Evolutionary conservation across 192 early-diverging fungal species (phyloP).

Genomic region (Coemansia aciculifera): DNA sequence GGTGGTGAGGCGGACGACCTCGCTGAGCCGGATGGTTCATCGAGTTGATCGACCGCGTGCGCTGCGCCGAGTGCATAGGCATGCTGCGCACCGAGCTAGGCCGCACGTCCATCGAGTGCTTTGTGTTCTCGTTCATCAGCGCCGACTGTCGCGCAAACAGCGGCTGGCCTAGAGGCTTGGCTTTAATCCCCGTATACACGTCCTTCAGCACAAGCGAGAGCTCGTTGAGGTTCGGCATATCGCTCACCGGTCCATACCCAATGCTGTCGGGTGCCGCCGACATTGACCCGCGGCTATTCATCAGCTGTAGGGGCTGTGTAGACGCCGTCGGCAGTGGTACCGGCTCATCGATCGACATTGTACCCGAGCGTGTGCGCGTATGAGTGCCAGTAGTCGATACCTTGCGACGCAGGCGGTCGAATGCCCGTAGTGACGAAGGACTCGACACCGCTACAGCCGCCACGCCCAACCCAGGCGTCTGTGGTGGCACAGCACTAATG

Average conservation of each 20-base stretch:
- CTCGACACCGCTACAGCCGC: slow-evolving; percentile 22
- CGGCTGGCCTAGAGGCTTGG: slow-evolving; percentile 55
- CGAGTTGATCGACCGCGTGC: slow-evolving; percentile 48
- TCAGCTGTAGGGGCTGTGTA: background rate
- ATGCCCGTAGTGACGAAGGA: slow-evolving; percentile 48
- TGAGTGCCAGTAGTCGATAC: slow-evolving; percentile 51
- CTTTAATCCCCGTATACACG: slow-evolving; percentile 54
- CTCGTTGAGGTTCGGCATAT: slow-evolving; percentile 42
- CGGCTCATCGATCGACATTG: slow-evolving; percentile 44
- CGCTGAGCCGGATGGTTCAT: slow-evolving; percentile 19
- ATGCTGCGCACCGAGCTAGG: slow-evolving; percentile 55
- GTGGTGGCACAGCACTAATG: background rate
- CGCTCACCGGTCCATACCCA: background rate
- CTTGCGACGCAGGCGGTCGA: slow-evolving; percentile 54
- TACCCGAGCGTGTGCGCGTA: slow-evolving; percentile 40
- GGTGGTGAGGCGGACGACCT: slow-evolving; percentile 31
- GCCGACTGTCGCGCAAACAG: slow-evolving; percentile 47
- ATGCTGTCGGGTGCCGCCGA: slow-evolving; percentile 9
- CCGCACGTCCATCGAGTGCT: slow-evolving; percentile 38
- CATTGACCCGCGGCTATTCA: slow-evolving; percentile 22
- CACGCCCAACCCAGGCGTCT: slow-evolving; percentile 8
- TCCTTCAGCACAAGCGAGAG: slow-evolving; percentile 53
- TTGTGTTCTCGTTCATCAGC: slow-evolving; percentile 19
- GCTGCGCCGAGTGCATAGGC: slow-evolving; percentile 51
- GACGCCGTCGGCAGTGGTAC: background rate